Evolutionary conservation across 306 rosid species (phyloP).

Genomic region (Casuarina cunninghamiana): DNA sequence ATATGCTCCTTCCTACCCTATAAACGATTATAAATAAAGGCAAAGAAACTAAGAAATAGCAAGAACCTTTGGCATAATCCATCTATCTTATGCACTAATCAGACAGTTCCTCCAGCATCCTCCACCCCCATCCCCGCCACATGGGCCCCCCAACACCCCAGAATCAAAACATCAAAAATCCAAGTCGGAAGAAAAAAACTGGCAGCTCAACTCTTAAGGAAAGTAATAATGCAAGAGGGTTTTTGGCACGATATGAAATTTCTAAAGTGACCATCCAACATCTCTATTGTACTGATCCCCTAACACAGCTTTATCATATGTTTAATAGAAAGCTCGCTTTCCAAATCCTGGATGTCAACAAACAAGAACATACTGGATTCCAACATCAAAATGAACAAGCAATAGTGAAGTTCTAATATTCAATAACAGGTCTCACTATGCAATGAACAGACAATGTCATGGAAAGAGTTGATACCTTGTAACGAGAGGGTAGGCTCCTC

Average conservation of each 20-base stretch:
- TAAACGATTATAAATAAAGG: neutral
- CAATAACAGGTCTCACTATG: neutral
- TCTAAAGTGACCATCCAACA: neutral
- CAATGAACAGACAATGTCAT: neutral
- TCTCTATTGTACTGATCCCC: neutral
- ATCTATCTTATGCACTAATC: neutral
- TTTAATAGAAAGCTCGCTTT: conserved; percentile 13
- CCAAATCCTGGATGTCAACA: neutral
- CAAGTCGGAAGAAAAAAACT: neutral
- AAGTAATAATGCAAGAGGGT: no score
- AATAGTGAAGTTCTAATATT: neutral
- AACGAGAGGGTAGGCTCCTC: conserved; percentile 84
- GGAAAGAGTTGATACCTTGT: conserved; percentile 54
- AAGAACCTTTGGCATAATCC: neutral
- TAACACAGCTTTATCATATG: neutral
- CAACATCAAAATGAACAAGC: neutral
- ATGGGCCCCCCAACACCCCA: neutral
- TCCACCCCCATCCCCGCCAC: no score
- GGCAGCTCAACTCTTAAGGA: neutral
- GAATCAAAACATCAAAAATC: no score
- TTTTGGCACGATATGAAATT: neutral
- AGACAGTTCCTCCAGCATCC: neutral
- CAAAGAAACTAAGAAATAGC: neutral
- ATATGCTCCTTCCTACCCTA: neutral
- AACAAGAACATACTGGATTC: neutral